Percentiles rank a stretch among this genome's conserved stretches.
Conservation (phyloP, 495 filamentous ascomycete genomes). For the Penicillium argentinense region DNA sequence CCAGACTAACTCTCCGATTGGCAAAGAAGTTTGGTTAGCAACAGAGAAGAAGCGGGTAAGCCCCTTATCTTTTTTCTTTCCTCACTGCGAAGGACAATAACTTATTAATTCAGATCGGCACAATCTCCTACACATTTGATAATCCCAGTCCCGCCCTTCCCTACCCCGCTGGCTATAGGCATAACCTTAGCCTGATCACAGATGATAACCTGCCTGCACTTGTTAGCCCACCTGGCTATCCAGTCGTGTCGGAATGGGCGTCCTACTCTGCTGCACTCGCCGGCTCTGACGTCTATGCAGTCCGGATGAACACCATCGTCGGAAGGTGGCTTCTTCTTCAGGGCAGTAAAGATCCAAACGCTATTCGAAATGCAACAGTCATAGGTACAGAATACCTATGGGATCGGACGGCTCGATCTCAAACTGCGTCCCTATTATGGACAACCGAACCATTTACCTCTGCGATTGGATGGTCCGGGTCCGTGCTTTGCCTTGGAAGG, state of each 20-base stretch:
- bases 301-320: constrained; percentile 5
- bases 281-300: constrained; percentile 9
- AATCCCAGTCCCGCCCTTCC: constrained; percentile 7
- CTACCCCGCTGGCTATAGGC: constrained; percentile 13
- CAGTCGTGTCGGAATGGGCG: constrained; percentile 10
- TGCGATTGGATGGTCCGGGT: constrained; percentile 15
- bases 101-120: constrained; percentile 1
- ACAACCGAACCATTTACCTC: constrained; percentile 4
- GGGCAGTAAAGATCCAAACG: constrained; percentile 6
- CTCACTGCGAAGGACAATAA: background rate
- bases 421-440: constrained; percentile 16
- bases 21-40: constrained; percentile 11
- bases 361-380: constrained; percentile 10
- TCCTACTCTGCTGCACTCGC: constrained; percentile 16
- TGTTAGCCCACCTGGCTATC: constrained; percentile 17
- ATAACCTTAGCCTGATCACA: constrained; percentile 13
- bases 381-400: constrained; percentile 15
- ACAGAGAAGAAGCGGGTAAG: constrained; percentile 1
- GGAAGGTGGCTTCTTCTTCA: constrained; percentile 7
- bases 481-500: constrained; percentile 14
- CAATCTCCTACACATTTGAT: constrained; percentile 2
- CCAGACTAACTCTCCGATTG: constrained; percentile 7
- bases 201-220: constrained; percentile 8
- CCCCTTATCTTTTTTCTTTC: background rate
- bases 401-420: constrained; percentile 2